Percentiles rank a stretch among this genome's conserved stretches.
These are phyloP conservation scores for Rheum nobile DNA, from an alignment of 148 eudicot species.

Conservation along the genomic window DNA sequence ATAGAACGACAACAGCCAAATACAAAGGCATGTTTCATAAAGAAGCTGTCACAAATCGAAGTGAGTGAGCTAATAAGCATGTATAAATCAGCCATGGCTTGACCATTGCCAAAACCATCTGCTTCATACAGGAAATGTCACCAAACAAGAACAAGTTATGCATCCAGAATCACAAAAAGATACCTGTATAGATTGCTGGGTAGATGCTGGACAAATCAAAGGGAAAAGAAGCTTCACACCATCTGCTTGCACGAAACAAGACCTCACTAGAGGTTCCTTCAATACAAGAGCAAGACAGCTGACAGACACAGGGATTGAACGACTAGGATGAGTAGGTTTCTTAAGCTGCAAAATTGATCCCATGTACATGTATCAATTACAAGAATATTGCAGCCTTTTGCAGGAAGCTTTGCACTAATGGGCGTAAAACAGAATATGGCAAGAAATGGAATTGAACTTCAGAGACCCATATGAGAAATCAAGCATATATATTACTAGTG, in stretches of 20 bases:
- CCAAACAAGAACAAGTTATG: neutral
- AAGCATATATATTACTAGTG: neutral
- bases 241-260: conserved; percentile 86
- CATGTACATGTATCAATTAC: neutral
- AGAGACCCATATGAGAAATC: neutral
- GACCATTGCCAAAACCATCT: neutral
- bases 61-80: conserved; percentile 3
- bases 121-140: neutral
- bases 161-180: neutral
- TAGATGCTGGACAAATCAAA: conserved; percentile 78
- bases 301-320: conserved; percentile 61
- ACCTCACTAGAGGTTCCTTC: conserved; percentile 84
- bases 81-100: neutral
- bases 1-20: conserved; percentile 89
- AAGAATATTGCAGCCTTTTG: neutral
- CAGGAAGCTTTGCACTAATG: neutral
- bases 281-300: conserved; percentile 67
- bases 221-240: conserved; percentile 94
- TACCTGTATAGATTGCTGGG: conserved; percentile 93
- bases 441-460: neutral
- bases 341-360: conserved; percentile 49
- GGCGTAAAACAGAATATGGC: neutral
- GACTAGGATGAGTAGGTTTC: conserved; percentile 81
- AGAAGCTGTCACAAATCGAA: conserved; percentile 54
- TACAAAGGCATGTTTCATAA: conserved; percentile 89